phyloP scores from a whole-genome alignment of 805 yeast species.

The Saccharomyces paradoxus region DNA sequence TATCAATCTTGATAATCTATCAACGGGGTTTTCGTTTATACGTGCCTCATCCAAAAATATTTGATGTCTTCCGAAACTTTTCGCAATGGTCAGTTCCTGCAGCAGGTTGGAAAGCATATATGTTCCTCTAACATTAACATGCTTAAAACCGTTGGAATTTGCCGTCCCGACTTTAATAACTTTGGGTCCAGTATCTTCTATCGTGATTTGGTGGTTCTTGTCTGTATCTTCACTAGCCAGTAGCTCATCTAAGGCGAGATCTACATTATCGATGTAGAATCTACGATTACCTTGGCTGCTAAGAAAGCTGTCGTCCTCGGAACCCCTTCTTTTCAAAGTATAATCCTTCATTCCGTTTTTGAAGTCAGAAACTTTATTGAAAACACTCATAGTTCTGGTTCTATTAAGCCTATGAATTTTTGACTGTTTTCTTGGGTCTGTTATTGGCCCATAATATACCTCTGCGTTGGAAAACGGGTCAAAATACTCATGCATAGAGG shows the following conservation, averaged over 20 bases:
- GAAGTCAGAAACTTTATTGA: slow-evolving; percentile 26
- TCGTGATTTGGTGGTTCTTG: slow-evolving; percentile 71
- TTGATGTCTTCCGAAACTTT: slow-evolving; percentile 67
- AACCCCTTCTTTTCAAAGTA: slow-evolving; percentile 37
- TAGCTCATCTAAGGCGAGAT: slow-evolving; percentile 59
- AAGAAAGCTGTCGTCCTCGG: slow-evolving; percentile 42
- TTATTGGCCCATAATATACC: slow-evolving; percentile 56
- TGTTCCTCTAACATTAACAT: slow-evolving; percentile 72
- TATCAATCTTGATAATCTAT: slow-evolving; percentile 64
- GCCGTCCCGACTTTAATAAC: slow-evolving; percentile 72
- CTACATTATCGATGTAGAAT: slow-evolving; percentile 69
- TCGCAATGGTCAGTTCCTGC: slow-evolving; percentile 84
- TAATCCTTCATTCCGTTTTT: slow-evolving; percentile 6
- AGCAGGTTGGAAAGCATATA: slow-evolving; percentile 79
- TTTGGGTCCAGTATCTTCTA: slow-evolving; percentile 79
- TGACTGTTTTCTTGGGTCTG: slow-evolving; percentile 40
- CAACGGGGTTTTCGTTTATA: slow-evolving; percentile 80
- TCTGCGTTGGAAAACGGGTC: slow-evolving; percentile 65
- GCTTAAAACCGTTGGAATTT: slow-evolving; percentile 72
- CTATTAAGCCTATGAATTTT: slow-evolving; percentile 33
- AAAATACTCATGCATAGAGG: slow-evolving; percentile 40
- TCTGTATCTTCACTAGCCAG: slow-evolving; percentile 79
- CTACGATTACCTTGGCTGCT: slow-evolving; percentile 32
- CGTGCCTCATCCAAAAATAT: slow-evolving; percentile 77
- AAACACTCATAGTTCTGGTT: slow-evolving; percentile 50